Evolutionary conservation across 139 green algal species (phyloP), one percentile per base, ranked within the genome.

Genomic region (Chlorella ohadii): DNA sequence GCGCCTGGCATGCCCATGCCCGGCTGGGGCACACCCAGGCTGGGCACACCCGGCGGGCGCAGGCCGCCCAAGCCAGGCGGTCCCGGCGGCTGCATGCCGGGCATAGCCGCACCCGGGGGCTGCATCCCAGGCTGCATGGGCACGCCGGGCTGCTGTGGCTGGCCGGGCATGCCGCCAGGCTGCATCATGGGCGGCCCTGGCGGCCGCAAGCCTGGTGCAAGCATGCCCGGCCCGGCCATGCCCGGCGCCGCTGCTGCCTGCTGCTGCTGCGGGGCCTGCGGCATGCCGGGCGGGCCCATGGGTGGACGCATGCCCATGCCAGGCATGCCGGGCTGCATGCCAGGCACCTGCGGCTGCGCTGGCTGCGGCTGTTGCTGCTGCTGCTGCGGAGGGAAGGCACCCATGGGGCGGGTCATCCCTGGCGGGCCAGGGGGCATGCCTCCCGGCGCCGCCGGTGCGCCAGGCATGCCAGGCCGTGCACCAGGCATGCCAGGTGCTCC

Each of bases 81-180:
- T 2, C 34, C 73, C 33, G n/a, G 57, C 57, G 55, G 67, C 79
- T 72, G 68, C 79, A 63, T 63, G 65, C 64, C 78, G 23, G 63
- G 56, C 41, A 19, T 55, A 55, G 7, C 44, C 44, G 44, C 7
- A 6, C 11, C n/a, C n/a, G n/a, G n/a, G n/a, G n/a, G n/a, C n/a
- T n/a, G n/a, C n/a, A n/a, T n/a, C n/a, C n/a, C n/a, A n/a, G n/a
- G 75, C 75, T 81, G 75, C 76, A 83, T 74, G 57, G 27, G 33
- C 75, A 23, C 15, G 15, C 51, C 51, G 2, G 51, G 51, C 51
- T 59, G 51, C 51, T 59, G 51, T 13, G 11, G 51, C 51, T 59
- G 51, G 51, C 51, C 15, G 15, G 51, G 57, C 56, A 83, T 31
- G 59, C 61, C 77, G 28, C 64, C 64, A 20, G 63, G 78, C 38